A percentile compares a stretch with the other conserved stretches of the same genome.
Evolutionary conservation across 148 eudicot species (phyloP).

Genomic region (Fagopyrum homotropicum): DNA sequence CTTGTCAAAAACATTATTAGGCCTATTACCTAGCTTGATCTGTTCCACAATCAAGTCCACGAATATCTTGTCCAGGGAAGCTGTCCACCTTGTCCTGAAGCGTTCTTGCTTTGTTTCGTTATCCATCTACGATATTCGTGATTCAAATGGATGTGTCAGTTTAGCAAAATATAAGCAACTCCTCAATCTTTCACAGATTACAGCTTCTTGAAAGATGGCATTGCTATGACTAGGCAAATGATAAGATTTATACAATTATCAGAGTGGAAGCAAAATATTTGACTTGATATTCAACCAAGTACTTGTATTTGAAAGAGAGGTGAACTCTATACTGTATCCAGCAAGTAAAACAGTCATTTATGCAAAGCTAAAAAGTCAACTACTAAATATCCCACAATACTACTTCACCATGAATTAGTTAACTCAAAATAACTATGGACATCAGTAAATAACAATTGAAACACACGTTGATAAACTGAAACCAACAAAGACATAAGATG

Average conservation of each 20-base stretch:
- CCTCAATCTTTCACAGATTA: neutral
- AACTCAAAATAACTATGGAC: neutral
- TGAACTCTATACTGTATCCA: neutral
- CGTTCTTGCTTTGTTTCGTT: constrained; percentile 58
- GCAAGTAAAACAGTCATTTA: neutral
- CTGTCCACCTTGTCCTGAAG: constrained; percentile 76
- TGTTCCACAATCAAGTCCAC: constrained; percentile 77
- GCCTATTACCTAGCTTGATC: constrained; percentile 61
- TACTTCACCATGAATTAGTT: neutral
- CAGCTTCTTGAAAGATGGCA: neutral
- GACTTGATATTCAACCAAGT: neutral
- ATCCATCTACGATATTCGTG: constrained; percentile 42
- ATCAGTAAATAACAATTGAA: neutral
- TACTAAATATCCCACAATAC: neutral
- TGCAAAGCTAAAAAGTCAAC: neutral
- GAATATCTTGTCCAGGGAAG: constrained; percentile 67
- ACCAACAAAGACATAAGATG: neutral
- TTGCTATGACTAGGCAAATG: neutral
- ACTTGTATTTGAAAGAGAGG: neutral
- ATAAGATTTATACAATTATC: neutral
- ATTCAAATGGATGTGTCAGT: too few species aligned
- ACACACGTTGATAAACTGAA: neutral
- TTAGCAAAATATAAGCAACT: neutral
- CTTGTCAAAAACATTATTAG: constrained; percentile 71
- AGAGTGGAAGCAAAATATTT: neutral